Evolutionary conservation across 768 basidiomycete species (phyloP).

Genomic region (Trametes cingulata): DNA sequence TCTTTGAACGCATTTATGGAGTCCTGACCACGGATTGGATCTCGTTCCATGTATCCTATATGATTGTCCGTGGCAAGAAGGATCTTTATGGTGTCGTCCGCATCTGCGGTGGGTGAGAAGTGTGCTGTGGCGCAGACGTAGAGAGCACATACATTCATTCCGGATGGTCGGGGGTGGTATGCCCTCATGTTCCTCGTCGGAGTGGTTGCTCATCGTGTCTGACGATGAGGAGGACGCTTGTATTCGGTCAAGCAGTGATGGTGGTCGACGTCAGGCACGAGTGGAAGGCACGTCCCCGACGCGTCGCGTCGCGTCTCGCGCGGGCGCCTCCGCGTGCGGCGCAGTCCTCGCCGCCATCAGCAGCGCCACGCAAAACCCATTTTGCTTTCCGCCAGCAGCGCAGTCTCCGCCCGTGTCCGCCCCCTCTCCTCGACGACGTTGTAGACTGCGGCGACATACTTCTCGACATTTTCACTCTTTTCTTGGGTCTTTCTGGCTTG

Average conservation of each 20-base stretch:
- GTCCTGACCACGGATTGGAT: slow-evolving; percentile 92
- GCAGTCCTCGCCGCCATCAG: slow-evolving; percentile 1
- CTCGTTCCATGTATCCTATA: slow-evolving; percentile 92
- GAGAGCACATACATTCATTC: slow-evolving; percentile 33
- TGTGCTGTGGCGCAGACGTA: neutral
- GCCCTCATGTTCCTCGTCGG: slow-evolving; percentile 24
- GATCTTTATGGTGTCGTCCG: slow-evolving; percentile 74
- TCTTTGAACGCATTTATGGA: slow-evolving; percentile 95
- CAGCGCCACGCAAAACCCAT: slow-evolving; percentile 14
- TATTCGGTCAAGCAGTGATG: neutral
- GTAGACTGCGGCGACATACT: neutral
- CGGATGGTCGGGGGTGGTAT: slow-evolving; percentile 37
- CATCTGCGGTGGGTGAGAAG: slow-evolving; percentile 37
- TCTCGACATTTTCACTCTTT: neutral
- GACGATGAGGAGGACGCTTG: neutral
- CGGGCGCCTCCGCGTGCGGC: slow-evolving; percentile 1
- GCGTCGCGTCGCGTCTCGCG: slow-evolving; percentile 26
- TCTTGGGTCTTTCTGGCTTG: neutral
- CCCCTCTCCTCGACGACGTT: neutral
- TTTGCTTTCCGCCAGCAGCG: slow-evolving; percentile 15
- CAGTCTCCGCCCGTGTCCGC: neutral
- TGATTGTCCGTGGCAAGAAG: slow-evolving; percentile 95
- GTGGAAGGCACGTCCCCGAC: slow-evolving; percentile 2
- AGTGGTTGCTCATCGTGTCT: slow-evolving; percentile 6
- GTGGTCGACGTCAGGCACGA: neutral